Conservation (phyloP, 2,329 filamentous ascomycete genomes). For the Hysterium pulicare region DNA sequence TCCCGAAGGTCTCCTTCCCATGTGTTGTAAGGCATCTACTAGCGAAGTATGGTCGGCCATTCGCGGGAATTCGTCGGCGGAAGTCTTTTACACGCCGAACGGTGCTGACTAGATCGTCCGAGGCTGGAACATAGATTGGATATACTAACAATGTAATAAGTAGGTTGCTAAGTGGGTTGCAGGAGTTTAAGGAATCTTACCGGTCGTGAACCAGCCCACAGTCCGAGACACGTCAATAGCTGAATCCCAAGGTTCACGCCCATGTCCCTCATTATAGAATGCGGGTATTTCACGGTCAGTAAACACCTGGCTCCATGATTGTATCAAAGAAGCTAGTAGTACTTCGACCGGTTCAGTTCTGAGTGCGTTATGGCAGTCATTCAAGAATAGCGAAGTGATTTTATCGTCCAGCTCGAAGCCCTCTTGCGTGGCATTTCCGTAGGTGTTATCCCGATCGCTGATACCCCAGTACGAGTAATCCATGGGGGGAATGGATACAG, state of each 20-base stretch:
- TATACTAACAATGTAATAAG: constrained; percentile 34
- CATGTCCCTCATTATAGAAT: constrained; percentile 18
- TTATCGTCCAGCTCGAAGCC: constrained; percentile 14
- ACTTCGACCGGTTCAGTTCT: constrained; percentile 50
- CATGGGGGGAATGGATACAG: constrained; percentile 26
- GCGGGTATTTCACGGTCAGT: constrained; percentile 48
- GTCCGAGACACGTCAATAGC: constrained; percentile 19
- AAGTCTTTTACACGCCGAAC: constrained; percentile 56
- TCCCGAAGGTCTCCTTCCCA: constrained; percentile 25
- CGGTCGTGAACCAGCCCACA: constrained; percentile 24
- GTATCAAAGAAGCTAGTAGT: constrained; percentile 50
- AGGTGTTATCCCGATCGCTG: constrained; percentile 31
- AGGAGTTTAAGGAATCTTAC: constrained; percentile 24
- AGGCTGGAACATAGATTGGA: constrained; percentile 37
- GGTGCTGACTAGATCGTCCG: constrained; percentile 42
- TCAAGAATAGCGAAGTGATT: constrained; percentile 10
- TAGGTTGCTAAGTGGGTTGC: too few species aligned
- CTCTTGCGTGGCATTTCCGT: constrained; percentile 34
- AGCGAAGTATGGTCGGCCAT: constrained; percentile 47
- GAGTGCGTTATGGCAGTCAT: constrained; percentile 37
- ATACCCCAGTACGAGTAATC: constrained; percentile 42
- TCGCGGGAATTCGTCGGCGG: constrained; percentile 35
- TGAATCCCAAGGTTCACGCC: constrained; percentile 18
- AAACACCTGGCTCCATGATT: constrained; percentile 53
- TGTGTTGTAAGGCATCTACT: constrained; percentile 24